Evolutionary conservation across 345 rosid species (phyloP), one percentile per base, ranked within the genome.

Genomic region (Erysimum cheiranthoides): DNA sequence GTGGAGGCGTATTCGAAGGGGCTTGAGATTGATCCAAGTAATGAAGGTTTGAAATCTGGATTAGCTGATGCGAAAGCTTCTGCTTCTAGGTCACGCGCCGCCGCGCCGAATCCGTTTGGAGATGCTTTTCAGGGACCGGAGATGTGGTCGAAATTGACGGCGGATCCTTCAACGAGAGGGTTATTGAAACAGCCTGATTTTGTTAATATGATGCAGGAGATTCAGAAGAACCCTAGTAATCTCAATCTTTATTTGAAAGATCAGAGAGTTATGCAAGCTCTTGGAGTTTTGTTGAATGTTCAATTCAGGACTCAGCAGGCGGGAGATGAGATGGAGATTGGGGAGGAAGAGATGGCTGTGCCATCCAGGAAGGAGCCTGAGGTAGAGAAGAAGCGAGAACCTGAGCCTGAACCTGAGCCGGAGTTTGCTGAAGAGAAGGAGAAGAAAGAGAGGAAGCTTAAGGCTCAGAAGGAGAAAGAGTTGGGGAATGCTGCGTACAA

Each of bases 131-230:
- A 86, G 2, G 99, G 98, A 4, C 92, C 97, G 18, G 98, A 96
- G 89, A 93, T 93, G 97, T 96, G 99, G 99, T 80, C 99, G 35
- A 96, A 93, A 78, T 73, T 93, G 73, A 87, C 96, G 27, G 97
- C 98, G 50, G 97, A 96, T 86, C 84, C 95, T 11, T 36, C 85
- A 4, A 91, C 97, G 4, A 87, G 98, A 80, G 71, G 52, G 31
- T 93, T 52, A 56, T 75, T 93, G 77, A 87, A 91, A 75, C 93
- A 93, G 78, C 93, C 94, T 3, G 98, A 96, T 81, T 96, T 93
- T 58, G 85, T 91, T 16, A 86, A 81, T 64, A 87, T 90, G 90
- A 96, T 96, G 98, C 88, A 88, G 85, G 98, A 93, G 13, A 87
- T 96, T 51, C 99, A 96, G 88, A 90, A 68, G 50, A 91, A 87